Percentiles rank a stretch among this genome's conserved stretches.
Conservation (phyloP, 257 asterid genomes). For the Solanum habrochaites region DNA sequence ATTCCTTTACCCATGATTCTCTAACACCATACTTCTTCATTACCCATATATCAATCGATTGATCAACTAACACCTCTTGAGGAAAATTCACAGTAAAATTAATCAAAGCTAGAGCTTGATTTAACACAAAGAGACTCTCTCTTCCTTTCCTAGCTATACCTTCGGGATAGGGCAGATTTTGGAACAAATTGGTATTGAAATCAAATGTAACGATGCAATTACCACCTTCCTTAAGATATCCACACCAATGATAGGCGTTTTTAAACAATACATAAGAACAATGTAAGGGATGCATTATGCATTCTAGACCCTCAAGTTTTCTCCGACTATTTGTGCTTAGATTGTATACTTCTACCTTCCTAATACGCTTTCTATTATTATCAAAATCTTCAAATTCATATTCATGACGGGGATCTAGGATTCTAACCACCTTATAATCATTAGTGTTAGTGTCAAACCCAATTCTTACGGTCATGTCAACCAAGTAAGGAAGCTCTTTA, state of each 20-base stretch:
- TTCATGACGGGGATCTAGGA: background rate
- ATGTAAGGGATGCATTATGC: background rate
- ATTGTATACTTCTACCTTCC: background rate
- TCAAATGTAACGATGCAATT: background rate
- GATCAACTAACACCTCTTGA: background rate
- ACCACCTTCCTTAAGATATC: too few species aligned
- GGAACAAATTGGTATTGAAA: background rate
- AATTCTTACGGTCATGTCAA: background rate
- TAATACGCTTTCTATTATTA: background rate
- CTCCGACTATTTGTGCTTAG: background rate
- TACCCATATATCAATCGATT: background rate
- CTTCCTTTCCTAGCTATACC: background rate
- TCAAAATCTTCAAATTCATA: background rate
- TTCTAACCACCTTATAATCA: background rate
- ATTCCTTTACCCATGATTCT: background rate
- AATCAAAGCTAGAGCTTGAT: background rate
- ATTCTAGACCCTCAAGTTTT: background rate
- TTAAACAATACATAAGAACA: background rate
- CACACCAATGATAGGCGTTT: background rate
- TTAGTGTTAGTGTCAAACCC: background rate
- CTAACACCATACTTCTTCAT: background rate
- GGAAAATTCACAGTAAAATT: background rate
- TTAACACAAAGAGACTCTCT: background rate
- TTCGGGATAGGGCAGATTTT: background rate
- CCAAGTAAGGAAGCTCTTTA: background rate